Percentiles rank a stretch among this genome's conserved stretches.
Conservation (phyloP, 1,139 yeast species). For the Pichia sp. region DNA sequence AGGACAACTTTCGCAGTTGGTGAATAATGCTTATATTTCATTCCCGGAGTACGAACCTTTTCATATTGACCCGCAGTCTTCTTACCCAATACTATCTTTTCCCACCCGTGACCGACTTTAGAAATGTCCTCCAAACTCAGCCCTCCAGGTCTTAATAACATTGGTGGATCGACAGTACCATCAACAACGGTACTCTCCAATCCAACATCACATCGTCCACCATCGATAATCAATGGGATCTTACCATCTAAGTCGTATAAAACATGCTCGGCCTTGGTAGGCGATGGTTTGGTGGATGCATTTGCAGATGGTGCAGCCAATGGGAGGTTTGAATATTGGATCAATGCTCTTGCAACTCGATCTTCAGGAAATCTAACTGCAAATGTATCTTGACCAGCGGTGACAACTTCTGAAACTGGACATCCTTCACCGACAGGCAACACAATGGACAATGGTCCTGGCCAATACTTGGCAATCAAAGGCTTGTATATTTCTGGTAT, state of each 20-base stretch:
- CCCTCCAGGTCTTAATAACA: constrained; percentile 93
- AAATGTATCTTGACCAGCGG: constrained; percentile 85
- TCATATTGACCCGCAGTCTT: constrained; percentile 64
- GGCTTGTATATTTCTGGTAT: constrained; percentile 68
- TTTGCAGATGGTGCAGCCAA: constrained; percentile 98
- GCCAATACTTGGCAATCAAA: constrained; percentile 77
- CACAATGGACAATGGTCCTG: constrained; percentile 90
- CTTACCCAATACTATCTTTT: constrained; percentile 58
- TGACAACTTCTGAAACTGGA: constrained; percentile 69
- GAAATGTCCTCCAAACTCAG: constrained; percentile 74
- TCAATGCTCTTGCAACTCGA: constrained; percentile 88
- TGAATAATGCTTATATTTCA: constrained; percentile 95
- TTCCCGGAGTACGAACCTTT: constrained; percentile 91
- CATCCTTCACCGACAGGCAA: constrained; percentile 55
- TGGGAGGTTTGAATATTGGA: constrained; percentile 84
- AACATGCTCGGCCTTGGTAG: constrained; percentile 87
- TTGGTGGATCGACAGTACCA: constrained; percentile 82
- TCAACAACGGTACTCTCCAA: constrained; percentile 94
- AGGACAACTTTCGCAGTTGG: constrained; percentile 83
- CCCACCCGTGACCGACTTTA: constrained; percentile 59
- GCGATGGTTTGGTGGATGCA: constrained; percentile 93
- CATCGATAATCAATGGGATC: constrained; percentile 87
- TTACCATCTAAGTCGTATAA: constrained; percentile 71
- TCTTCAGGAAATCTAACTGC: constrained; percentile 89
- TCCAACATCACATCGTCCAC: constrained; percentile 89